These are phyloP conservation scores for Mortierella claussenii DNA, from an alignment of 192 early-diverging fungal species.

Conservation along the genomic window DNA sequence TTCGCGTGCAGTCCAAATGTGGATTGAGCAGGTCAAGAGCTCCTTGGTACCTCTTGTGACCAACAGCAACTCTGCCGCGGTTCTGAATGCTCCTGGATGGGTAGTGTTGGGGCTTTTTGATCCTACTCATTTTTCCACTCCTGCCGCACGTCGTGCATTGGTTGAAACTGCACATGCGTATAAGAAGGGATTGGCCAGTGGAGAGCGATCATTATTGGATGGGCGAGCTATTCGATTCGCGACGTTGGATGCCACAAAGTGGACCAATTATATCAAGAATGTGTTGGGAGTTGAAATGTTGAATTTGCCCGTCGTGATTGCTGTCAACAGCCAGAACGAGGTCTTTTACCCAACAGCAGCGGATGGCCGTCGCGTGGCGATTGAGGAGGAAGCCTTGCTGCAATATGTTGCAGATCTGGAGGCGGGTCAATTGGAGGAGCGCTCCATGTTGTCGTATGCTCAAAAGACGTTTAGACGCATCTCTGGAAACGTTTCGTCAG, in stretches of 20 bases:
- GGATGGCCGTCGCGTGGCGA: slow-evolving; percentile 32
- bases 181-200: slow-evolving; percentile 12
- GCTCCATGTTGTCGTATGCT: slow-evolving; percentile 25
- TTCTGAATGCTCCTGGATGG: slow-evolving; percentile 72
- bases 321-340: slow-evolving; percentile 34
- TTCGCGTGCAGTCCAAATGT: slow-evolving; percentile 60
- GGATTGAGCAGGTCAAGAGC: slow-evolving; percentile 73
- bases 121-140: slow-evolving; percentile 28
- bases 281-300: slow-evolving; percentile 54
- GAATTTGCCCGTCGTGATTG: slow-evolving; percentile 43
- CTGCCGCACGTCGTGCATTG: slow-evolving; percentile 16
- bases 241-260: slow-evolving; percentile 70
- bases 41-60: slow-evolving; percentile 72
- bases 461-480: slow-evolving; percentile 21
- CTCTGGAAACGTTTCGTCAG: slow-evolving; percentile 14
- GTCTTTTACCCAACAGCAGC: slow-evolving; percentile 19
- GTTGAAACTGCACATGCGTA: slow-evolving; percentile 48
- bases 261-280: slow-evolving; percentile 66
- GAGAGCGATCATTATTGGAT: slow-evolving; percentile 9
- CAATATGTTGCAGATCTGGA: slow-evolving; percentile 37
- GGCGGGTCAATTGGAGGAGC: slow-evolving; percentile 15
- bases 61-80: slow-evolving; percentile 73
- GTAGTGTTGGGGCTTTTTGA: slow-evolving; percentile 75
- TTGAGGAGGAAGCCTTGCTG: slow-evolving; percentile 25
- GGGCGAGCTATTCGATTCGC: slow-evolving; percentile 59